Base-by-base conservation (phyloP, 495 filamentous ascomycete species). In the Alectoria sarmentosa region DNA sequence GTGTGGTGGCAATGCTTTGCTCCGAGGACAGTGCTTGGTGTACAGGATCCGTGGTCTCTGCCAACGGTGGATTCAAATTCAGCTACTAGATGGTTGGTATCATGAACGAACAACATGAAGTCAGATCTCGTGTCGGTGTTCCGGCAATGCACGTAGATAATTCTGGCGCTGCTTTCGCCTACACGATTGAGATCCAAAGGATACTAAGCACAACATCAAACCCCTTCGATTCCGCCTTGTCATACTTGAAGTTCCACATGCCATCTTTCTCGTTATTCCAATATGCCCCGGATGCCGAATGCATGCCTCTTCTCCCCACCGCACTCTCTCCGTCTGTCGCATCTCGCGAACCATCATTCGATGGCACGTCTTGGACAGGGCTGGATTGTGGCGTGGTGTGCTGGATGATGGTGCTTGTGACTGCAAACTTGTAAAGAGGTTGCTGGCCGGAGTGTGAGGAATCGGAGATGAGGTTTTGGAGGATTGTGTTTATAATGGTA, bases 201-300 rank as follows among this genome's bases (percentile, higher is more conserved):
- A 98, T 80, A 73, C 86, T 91, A 60, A 98, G 82, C 63, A 98
- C 91, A 60, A 96, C 87, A 74, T 97, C 94, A 76, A 98, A 80
- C 13, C 93, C 94, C 80, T 85, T 88, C 73, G 78, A 83, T 76
- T 91, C 90, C 28, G 85, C 88, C 61, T 84, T 90, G 69, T 92
- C 89, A 73, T 90, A 96, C 79, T 98, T 98, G 80, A 86, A 95
- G 72, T 86, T 96, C 91, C 91, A 98, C 89, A 95, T 96, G 60
- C 94, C 94, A 71, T 98, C 94, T 64, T 86, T 90, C 80, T 95
- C 92, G 71, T 94, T 91, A 73, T 98, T 93, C 94, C 94, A 98
- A 80, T 89, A 98, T 3, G 92, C 95, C 48, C 90, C 94, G 1
- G 88, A 90, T 21, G 94, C 94, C 66, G 86, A 90, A 80, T 98